A percentile compares a stretch with the other conserved stretches of the same genome.
These are phyloP conservation scores for Rostrohypoxylon terebratum DNA, from an alignment of 495 filamentous ascomycete species.

Conservation along the genomic window DNA sequence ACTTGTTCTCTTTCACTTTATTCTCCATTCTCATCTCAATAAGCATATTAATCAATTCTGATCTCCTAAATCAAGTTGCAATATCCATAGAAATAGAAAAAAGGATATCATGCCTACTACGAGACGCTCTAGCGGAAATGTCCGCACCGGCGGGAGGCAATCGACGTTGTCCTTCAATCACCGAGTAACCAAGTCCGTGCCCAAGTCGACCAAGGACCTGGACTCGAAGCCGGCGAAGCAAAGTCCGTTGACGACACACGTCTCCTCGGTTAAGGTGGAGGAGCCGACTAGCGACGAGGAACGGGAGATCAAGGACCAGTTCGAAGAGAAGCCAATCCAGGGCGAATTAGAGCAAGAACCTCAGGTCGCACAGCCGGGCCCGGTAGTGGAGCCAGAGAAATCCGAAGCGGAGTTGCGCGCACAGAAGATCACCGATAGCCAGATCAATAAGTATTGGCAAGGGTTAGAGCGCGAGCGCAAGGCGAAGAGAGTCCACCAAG, in stretches of 20 bases:
- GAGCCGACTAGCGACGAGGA: conserved; percentile 39
- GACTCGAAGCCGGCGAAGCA: conserved; percentile 58
- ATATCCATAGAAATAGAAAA: neutral
- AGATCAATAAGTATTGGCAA: conserved; percentile 79
- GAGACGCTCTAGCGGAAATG: conserved; percentile 66
- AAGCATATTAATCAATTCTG: neutral
- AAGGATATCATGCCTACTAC: conserved; percentile 72
- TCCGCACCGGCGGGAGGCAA: conserved; percentile 64
- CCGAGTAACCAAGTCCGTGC: conserved; percentile 77
- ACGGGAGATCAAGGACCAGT: conserved; percentile 28
- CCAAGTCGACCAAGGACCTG: conserved; percentile 65
- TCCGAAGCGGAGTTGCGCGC: conserved; percentile 67
- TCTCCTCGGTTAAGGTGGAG: conserved; percentile 37
- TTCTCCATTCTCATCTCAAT: neutral
- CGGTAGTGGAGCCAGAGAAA: conserved; percentile 47
- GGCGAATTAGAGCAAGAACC: conserved; percentile 36
- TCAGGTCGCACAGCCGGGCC: neutral
- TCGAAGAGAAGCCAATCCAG: conserved; percentile 32
- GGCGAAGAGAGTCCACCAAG: conserved; percentile 72
- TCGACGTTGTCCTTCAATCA: conserved; percentile 80
- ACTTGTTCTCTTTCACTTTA: conserved; percentile 1
- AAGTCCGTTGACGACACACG: conserved; percentile 36
- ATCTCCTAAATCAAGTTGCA: neutral
- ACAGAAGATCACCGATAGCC: conserved; percentile 67
- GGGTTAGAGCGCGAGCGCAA: conserved; percentile 69